Conservation (phyloP, 371 early-diverging fungal species). For the Globomyces sp. region DNA sequence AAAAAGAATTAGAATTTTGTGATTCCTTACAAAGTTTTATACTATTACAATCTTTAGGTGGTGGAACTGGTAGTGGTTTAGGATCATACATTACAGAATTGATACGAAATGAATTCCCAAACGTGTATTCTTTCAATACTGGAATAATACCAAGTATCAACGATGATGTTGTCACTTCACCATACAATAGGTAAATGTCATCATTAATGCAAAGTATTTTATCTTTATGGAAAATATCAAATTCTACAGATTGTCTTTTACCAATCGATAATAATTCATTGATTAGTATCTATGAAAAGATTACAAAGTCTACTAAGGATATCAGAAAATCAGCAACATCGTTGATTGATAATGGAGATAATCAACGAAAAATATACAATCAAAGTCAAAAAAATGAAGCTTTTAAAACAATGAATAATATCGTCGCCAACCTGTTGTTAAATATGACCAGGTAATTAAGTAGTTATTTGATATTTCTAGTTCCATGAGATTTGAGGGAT, state of each 20-base stretch:
- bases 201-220: slow-evolving; percentile 38
- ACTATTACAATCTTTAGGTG: slow-evolving; percentile 60
- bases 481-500: slow-evolving; percentile 67
- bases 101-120: slow-evolving; percentile 54
- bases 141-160: slow-evolving; percentile 48
- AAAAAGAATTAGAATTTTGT: slow-evolving; percentile 61
- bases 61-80: slow-evolving; percentile 74
- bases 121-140: slow-evolving; percentile 50
- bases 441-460: slow-evolving; percentile 51
- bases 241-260: slow-evolving; percentile 61
- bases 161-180: slow-evolving; percentile 62
- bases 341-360: slow-evolving; percentile 4
- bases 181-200: slow-evolving; percentile 41
- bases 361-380: slow-evolving; percentile 5
- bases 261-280: slow-evolving; percentile 67
- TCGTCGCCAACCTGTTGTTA: slow-evolving; percentile 52
- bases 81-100: slow-evolving; percentile 57
- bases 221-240: slow-evolving; percentile 49
- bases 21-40: slow-evolving; percentile 63
- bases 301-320: slow-evolving; percentile 36
- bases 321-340: background rate
- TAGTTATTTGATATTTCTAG: slow-evolving; percentile 26
- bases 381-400: slow-evolving; percentile 26
- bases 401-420: slow-evolving; percentile 58
- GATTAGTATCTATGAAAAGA: slow-evolving; percentile 50